These are phyloP conservation scores for Malassezia brasiliensis DNA, from an alignment of 1,284 basidiomycete species.

Conservation along the genomic window DNA sequence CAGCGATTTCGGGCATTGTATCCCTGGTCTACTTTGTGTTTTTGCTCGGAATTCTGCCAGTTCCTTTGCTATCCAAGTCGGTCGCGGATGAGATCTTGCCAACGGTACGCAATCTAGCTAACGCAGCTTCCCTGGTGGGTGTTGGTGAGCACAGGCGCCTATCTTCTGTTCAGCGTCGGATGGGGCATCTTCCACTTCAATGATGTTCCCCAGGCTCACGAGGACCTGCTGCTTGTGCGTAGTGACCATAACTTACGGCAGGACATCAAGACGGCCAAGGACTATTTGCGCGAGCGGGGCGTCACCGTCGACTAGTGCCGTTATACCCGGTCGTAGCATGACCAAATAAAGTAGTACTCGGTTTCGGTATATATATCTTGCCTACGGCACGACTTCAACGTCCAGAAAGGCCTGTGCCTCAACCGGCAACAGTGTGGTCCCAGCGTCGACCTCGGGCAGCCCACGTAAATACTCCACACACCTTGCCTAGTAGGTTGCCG, in stretches of 20 bases:
- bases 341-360: no score
- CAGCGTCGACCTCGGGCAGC: no score
- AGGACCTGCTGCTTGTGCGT: conserved; percentile 26
- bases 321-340: neutral
- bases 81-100: conserved; percentile 18
- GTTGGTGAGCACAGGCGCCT: conserved; percentile 23
- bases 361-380: no score
- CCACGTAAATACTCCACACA: no score
- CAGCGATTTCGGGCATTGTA: neutral
- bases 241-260: conserved; percentile 5
- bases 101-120: conserved; percentile 16
- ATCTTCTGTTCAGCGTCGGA: conserved; percentile 24
- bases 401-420: no score
- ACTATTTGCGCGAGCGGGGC: conserved; percentile 23
- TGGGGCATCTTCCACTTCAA: conserved; percentile 30
- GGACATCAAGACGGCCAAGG: conserved; percentile 31
- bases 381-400: no score
- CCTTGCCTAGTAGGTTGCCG: conserved; percentile 3
- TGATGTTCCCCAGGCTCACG: conserved; percentile 23
- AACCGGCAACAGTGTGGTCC: no score
- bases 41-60: conserved; percentile 18
- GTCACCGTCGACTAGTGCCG: conserved; percentile 21
- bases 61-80: conserved; percentile 13
- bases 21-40: conserved; percentile 19
- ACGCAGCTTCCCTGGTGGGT: conserved; percentile 29